Evolutionary conservation across 108 stramenopile genomes (phyloP), one percentile per base, ranked within the genome.

Genomic region (Bacterosira constricta): DNA sequence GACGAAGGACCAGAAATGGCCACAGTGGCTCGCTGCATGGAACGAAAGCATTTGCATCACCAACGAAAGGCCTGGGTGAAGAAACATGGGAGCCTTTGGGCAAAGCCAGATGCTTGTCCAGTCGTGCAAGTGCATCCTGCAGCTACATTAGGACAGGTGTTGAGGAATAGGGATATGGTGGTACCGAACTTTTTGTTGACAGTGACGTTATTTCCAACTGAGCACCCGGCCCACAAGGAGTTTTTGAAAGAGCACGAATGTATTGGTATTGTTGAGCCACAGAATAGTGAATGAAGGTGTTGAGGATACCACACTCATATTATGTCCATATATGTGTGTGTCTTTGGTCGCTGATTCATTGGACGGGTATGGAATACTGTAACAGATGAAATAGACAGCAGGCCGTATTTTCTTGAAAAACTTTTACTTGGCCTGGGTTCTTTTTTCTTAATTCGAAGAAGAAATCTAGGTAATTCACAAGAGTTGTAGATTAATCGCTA

Each of bases 141-240:
- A 53, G 73, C 78, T 49, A 87, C 75, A 10, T 69, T 96, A 42
- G 61, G 67, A 26, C 82, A 86, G 51, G 76, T 91, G 9, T 58
- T 96, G 63, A 38, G 45, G 30, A 79, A 96, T 79, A 31, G 46
- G 20, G 70, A 86, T 23, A 82, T 90, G 81, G 88, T 96, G 26
- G 95, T 90, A 13, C 86, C 95, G 5, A 93, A 91, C 70, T 96
- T 96, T 66, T 57, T 96, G 29, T 85, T 89, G 17, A 96, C 90
- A 3, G 78, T 96, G 9, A 63, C 86, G 9, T 38, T 96, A 31
- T 91, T 96, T 73, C 95, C 95, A 32, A 79, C 86, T 46, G 75
- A 86, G 32, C 95, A 96, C 71, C 90, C 91, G n/a, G 87, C 85
- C 15, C 95, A 96, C 69, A 76, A 81, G 12, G 85, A 82, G 0